Evolutionary conservation across 2,329 filamentous ascomycete species (phyloP).

Genomic region (Metarhizium anisopliae): DNA sequence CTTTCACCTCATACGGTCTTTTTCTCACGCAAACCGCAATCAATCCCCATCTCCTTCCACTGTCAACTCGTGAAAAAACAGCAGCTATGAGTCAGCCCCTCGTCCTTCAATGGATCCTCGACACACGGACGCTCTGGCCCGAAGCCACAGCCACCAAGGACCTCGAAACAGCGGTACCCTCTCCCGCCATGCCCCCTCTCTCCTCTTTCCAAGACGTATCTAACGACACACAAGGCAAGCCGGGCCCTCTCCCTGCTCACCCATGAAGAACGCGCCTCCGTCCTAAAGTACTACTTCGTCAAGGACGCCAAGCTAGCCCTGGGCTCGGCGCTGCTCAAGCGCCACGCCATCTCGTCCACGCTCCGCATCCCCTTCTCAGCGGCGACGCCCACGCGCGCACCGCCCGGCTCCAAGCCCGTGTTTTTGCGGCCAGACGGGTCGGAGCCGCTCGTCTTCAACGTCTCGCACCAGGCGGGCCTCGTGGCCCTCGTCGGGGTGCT

Average conservation of each 20-base stretch:
- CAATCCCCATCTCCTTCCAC: too few species aligned
- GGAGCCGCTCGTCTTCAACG: constrained; percentile 58
- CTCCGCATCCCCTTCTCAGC: constrained; percentile 51
- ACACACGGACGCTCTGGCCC: constrained; percentile 52
- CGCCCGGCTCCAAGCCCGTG: constrained; percentile 45
- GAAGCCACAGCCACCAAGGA: constrained; percentile 38
- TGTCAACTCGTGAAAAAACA: too few species aligned
- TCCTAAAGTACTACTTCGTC: constrained; percentile 55
- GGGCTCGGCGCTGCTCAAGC: constrained; percentile 65
- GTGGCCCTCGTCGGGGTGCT: constrained; percentile 55
- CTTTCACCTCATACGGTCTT: too few species aligned
- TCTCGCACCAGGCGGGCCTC: constrained; percentile 69
- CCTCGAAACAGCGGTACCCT: constrained; percentile 35
- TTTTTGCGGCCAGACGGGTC: constrained; percentile 38
- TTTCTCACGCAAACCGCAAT: too few species aligned
- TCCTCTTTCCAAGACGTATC: not conserved
- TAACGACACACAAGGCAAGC: constrained; percentile 33
- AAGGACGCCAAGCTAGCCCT: constrained; percentile 68
- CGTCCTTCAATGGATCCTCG: constrained; percentile 52
- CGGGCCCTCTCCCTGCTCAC: constrained; percentile 43
- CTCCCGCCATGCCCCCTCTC: constrained; percentile 1
- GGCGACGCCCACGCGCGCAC: constrained; percentile 47
- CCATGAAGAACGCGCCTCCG: constrained; percentile 44
- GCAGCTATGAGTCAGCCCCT: constrained; percentile 14
- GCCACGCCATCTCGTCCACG: constrained; percentile 53